Base-by-base conservation (phyloP, 441 rosid species). In the Jatropha podagrica region DNA sequence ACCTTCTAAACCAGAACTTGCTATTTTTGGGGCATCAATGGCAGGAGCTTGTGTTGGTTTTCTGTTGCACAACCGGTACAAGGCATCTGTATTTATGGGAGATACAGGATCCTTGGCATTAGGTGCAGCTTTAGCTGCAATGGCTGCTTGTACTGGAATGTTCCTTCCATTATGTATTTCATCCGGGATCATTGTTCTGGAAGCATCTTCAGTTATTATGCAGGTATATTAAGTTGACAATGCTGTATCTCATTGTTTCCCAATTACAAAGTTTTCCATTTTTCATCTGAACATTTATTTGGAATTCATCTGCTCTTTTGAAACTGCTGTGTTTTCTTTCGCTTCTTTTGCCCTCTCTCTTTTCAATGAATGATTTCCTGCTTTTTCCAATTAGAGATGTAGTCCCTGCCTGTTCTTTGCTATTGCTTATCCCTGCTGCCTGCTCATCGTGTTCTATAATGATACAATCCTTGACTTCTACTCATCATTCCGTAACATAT, bases 141-240 rank as follows among this genome's bases (percentile, higher is more conserved):
- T 95, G 99, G 98, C 99, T 81, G 91, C 96, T 72, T 88, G 92
- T 79, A 88, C 93, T 4, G 97, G 99, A 86, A 93, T 95, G 98
- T 93, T 93, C 82, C 83, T 95, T 40, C 98, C 98, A 13, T 85
- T 95, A 68, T 80, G 89, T 80, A 86, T 92, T 79, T 85, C 98
- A 2, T 93, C 95, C 20, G 97, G 97, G 66, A 84, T 95, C 73
- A 89, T 91, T 55, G 62, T 92, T 74, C 69, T 90, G 76, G 98
- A 95, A 85, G 86, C 84, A 56, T 80, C 85, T 55, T 87, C 92
- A 27, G 86, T 91, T 69, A 62, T 91, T n/a, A 63, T 89, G 80
- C 99, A 93, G 96, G 97, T 92, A 82, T 26, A 32, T 69, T 40
- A 40, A 23, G 64, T 62, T 20, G 60, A 7, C n/a, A 42, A 63